Percentiles rank a stretch among this genome's conserved stretches.
Evolutionary conservation across 345 rosid species (phyloP).

Genomic region (Brassica carinata): DNA sequence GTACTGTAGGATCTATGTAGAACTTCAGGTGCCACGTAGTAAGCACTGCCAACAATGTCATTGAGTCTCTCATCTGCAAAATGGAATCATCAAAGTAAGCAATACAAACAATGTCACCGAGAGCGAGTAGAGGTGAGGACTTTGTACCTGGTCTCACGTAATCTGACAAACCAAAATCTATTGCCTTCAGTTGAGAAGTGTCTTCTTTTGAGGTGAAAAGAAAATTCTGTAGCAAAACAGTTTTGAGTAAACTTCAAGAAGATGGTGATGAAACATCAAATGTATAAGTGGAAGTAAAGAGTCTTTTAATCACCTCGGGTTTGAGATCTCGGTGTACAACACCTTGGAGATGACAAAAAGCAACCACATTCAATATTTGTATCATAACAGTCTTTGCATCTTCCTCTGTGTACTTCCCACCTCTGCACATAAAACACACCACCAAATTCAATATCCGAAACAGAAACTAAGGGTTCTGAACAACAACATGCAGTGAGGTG

Average conservation of each 20-base stretch:
- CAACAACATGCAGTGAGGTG: too few species aligned
- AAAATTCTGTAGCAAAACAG: constrained; percentile 70
- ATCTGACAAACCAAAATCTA: constrained; percentile 98
- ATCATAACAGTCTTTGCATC: constrained; percentile 93
- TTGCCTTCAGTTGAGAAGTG: constrained; percentile 76
- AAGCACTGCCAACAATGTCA: constrained; percentile 96
- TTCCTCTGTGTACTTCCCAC: constrained; percentile 95
- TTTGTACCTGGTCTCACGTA: constrained; percentile 83
- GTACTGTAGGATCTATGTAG: constrained; percentile 86
- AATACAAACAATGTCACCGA: not conserved
- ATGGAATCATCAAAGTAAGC: not conserved
- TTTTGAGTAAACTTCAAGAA: constrained; percentile 26
- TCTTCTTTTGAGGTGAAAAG: constrained; percentile 85
- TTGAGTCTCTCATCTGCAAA: constrained; percentile 89
- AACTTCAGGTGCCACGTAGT: constrained; percentile 98
- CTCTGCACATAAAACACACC: constrained; percentile 52
- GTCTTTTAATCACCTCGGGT: constrained; percentile 72
- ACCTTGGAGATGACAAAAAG: constrained; percentile 97
- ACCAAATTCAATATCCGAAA: not conserved
- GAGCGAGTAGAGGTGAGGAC: constrained; percentile 45
- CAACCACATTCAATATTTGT: constrained; percentile 86
- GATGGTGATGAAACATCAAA: constrained; percentile 9
- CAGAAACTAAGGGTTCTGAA: not conserved
- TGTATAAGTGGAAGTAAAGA: not conserved
- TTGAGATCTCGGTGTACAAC: constrained; percentile 98